phyloP scores from a whole-genome alignment of 345 rosid species.

The Sisymbrium irio region DNA sequence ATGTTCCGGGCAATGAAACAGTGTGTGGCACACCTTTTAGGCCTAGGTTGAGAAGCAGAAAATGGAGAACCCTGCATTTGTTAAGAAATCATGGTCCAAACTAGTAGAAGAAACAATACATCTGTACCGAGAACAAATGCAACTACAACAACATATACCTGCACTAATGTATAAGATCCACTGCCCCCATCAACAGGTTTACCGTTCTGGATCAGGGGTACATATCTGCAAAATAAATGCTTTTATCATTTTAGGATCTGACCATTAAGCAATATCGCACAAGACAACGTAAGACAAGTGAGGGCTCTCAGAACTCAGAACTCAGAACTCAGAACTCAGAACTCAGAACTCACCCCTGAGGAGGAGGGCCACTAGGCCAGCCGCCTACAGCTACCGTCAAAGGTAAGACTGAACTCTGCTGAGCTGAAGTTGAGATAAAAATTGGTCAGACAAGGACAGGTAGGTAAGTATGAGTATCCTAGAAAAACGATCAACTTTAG shows the following conservation, averaged over 20 bases:
- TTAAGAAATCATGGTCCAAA: slow-evolving; percentile 12
- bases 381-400: slow-evolving; percentile 36
- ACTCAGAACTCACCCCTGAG: slow-evolving; percentile 43
- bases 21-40: slow-evolving; percentile 58
- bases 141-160: slow-evolving; percentile 37
- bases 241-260: not conserved
- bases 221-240: slow-evolving; percentile 33
- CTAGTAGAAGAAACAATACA: slow-evolving; percentile 2
- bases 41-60: slow-evolving; percentile 43
- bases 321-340: too few relatives aligned
- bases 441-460: slow-evolving; percentile 9
- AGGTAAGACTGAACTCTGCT: slow-evolving; percentile 37
- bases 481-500: not conserved
- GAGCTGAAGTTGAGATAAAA: slow-evolving; percentile 37
- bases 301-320: slow-evolving; percentile 31
- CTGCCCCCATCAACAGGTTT: slow-evolving; percentile 35
- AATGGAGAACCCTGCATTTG: slow-evolving; percentile 32
- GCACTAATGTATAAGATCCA: slow-evolving; percentile 31
- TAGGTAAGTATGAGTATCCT: not conserved
- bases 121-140: not conserved
- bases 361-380: slow-evolving; percentile 39
- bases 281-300: not conserved
- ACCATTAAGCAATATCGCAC: slow-evolving; percentile 8
- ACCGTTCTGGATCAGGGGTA: slow-evolving; percentile 35
- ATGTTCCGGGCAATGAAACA: slow-evolving; percentile 53